Percentiles rank a stretch among this genome's conserved stretches.
Conservation (phyloP, 768 basidiomycete species). For the Lepiota subincarnata region DNA sequence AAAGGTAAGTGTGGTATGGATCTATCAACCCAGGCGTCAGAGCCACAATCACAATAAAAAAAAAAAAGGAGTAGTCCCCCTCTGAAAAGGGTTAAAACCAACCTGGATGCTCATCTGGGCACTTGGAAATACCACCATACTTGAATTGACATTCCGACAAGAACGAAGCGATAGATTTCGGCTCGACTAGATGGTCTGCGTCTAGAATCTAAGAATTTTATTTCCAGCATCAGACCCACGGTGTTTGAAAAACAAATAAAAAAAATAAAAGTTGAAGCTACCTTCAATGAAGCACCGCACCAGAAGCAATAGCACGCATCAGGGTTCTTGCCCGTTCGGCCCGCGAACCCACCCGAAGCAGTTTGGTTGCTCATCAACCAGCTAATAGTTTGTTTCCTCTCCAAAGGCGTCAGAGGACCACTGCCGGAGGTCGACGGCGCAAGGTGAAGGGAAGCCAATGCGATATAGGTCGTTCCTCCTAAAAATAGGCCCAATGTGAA, state of each 20-base stretch:
- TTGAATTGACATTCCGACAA: conserved; percentile 78
- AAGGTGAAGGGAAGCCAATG: conserved; percentile 70
- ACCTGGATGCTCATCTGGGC: conserved; percentile 80
- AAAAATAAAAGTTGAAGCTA: conserved; percentile 28
- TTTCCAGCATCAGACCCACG: background rate
- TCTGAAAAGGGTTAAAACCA: conserved; percentile 5
- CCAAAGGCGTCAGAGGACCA: conserved; percentile 28
- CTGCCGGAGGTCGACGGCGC: conserved; percentile 26
- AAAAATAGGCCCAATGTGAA: conserved; percentile 1
- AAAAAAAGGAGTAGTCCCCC: too few relatives aligned
- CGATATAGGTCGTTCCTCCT: conserved; percentile 96
- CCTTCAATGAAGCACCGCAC: conserved; percentile 79
- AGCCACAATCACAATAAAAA: background rate
- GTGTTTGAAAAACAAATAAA: too few relatives aligned
- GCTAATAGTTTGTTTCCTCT: conserved; percentile 54
- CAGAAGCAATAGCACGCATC: conserved; percentile 98
- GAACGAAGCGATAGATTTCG: conserved; percentile 53
- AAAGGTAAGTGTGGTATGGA: conserved; percentile 93
- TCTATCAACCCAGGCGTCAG: conserved; percentile 43
- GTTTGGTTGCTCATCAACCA: conserved; percentile 81
- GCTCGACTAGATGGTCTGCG: conserved; percentile 52
- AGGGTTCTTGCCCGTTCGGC: conserved; percentile 80
- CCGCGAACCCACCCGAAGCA: conserved; percentile 74
- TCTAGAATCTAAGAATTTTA: conserved; percentile 59
- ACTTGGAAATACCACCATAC: conserved; percentile 86